Evolutionary conservation across 2,329 filamentous ascomycete species (phyloP), one percentile per base, ranked within the genome.

Genomic region (Colletotrichum euphorbiae): DNA sequence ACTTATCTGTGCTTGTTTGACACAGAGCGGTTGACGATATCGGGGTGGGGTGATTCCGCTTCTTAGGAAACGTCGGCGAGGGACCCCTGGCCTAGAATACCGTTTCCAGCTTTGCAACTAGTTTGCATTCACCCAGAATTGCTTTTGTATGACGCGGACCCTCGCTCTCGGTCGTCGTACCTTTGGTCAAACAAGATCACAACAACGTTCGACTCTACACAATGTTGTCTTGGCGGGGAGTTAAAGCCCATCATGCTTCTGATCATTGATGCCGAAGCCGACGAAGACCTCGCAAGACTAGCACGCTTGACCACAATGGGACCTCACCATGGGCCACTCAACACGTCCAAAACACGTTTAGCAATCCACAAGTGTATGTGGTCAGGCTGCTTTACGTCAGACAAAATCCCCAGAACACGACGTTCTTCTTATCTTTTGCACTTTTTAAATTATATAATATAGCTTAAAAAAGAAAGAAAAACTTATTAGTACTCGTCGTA

Each of bases 401-500:
- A 52, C 38, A 1, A 2, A 0, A 40, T 24, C 51, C 33, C 17
- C 9, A 21, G n/a, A 54, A 19, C 17, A 24, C 21, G 40, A 28
- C 42, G 12, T n/a, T 28, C 6, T 28, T 1, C 6, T 28, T 6
- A 8, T 4, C 3, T 28, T 1, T 28, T 8, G 1, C 28, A 2
- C 28, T 28, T 7, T 28, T 28, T 8, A 6, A 7, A 28, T 2
- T 28, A 6, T 28, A 7, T 13, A 13, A n/a, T 1, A 19, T 11
- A 19, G 11, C 24, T 24, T 12, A 6, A 21, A 8, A 19, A 15
- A 40, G 12, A 1, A 24, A 45, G 13, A 6, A 42, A 6, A 21
- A 50, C 66, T 12, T 21, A 69, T 61, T 69, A 61, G 21, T 66
- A 69, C 19, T 69, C 66, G 48, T 69, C 66, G 61, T 61, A 69